phyloP scores from a whole-genome alignment of 140 eudicot species.

The Ambrosia hybrid region DNA sequence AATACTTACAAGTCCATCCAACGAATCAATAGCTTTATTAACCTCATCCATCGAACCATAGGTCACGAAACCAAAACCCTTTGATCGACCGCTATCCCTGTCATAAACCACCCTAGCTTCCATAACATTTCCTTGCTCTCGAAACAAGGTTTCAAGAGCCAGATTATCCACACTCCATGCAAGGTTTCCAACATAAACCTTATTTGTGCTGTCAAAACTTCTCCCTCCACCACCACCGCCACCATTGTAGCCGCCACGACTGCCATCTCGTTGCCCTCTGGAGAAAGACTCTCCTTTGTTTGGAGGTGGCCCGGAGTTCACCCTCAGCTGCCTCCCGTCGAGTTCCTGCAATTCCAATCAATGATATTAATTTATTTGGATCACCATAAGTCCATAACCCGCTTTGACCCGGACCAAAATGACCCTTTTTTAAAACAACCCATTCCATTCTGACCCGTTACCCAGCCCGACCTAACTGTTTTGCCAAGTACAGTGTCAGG shows the following conservation, averaged over 20 bases:
- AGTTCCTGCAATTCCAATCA: constrained; percentile 1
- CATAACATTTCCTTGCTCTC: constrained; percentile 31
- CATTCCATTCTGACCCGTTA: too few species aligned
- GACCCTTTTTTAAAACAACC: too few species aligned
- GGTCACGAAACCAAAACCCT: constrained; percentile 96
- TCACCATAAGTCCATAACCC: too few species aligned
- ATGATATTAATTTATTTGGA: not conserved
- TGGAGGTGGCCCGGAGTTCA: constrained; percentile 16
- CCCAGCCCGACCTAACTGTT: too few species aligned
- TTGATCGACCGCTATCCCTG: constrained; percentile 89
- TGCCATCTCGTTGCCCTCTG: constrained; percentile 9
- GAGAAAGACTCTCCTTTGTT: constrained; percentile 1
- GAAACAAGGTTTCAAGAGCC: constrained; percentile 17
- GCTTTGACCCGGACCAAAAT: too few species aligned
- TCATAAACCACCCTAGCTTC: constrained; percentile 88
- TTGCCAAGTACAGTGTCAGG: not conserved
- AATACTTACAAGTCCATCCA: constrained; percentile 78
- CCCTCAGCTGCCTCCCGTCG: constrained; percentile 12
- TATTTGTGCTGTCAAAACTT: not conserved
- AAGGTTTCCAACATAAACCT: constrained; percentile 15
- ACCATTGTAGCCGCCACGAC: not conserved
- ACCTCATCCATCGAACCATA: constrained; percentile 74
- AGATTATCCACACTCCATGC: constrained; percentile 18
- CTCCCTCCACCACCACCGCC: constrained; percentile 2
- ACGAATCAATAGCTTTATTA: constrained; percentile 61